Evolutionary conservation across 345 rosid species (phyloP).

Genomic region (Eucalyptus cloeziana): DNA sequence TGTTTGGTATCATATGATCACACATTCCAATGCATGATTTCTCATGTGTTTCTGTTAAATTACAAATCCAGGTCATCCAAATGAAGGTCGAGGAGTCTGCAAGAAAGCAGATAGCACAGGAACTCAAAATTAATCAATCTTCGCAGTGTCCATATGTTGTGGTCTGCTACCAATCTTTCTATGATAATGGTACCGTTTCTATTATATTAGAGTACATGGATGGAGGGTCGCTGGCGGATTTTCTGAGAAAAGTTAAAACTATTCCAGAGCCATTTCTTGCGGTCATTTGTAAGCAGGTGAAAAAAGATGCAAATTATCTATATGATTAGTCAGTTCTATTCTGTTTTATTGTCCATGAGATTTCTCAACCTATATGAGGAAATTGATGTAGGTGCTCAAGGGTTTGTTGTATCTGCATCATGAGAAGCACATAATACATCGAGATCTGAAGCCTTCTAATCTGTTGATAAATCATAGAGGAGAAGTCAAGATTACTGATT

Average conservation of each 20-base stretch:
- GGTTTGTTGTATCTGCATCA: constrained; percentile 82
- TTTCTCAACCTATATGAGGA: not conserved
- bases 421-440: constrained; percentile 77
- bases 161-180: constrained; percentile 74
- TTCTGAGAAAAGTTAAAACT: constrained; percentile 51
- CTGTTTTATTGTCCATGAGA: not conserved
- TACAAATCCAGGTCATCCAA: constrained; percentile 47
- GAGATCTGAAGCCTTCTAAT: constrained; percentile 84
- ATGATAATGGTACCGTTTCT: constrained; percentile 71
- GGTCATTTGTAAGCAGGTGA: constrained; percentile 80
- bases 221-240: constrained; percentile 82
- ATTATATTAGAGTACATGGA: constrained; percentile 90
- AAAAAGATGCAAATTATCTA: not conserved
- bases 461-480: constrained; percentile 88
- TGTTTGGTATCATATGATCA: not conserved
- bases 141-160: constrained; percentile 74
- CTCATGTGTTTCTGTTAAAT: not conserved
- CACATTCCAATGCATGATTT: not conserved
- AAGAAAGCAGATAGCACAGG: constrained; percentile 63
- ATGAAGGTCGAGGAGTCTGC: constrained; percentile 60
- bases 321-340: not conserved
- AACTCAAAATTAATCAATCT: constrained; percentile 72
- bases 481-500: constrained; percentile 91
- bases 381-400: constrained; percentile 45
- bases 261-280: constrained; percentile 69